Evolutionary conservation across 768 basidiomycete genomes (phyloP), one percentile per base, ranked within the genome.

Genomic region (Pleurotus giganteus): DNA sequence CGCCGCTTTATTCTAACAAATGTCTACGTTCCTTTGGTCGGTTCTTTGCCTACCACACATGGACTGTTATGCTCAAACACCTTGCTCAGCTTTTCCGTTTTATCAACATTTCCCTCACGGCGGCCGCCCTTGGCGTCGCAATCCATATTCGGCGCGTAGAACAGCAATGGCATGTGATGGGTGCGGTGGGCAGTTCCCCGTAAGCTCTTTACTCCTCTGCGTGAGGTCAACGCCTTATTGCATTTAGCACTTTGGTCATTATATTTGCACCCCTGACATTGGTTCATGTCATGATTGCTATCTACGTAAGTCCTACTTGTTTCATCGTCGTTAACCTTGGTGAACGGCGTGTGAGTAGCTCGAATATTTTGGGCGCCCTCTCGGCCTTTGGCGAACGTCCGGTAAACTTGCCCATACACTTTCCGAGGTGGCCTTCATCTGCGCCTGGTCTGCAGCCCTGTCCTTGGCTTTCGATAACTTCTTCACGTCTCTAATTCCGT

Each of bases 321-420:
- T 12, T 37, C 28, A 12, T n/a, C 24, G 43, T 28, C 21, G 34
- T 54, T 56, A 21, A 31, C 47, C 27, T 5, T 21, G 8, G 32
- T 51, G 8, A 50, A 9, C 54, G 32, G 39, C 54, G 59, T 29
- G 50, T 63, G 68, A 27, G 53, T 64, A 94, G 92, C 77, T 94
- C 54, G 94, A 96, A 71, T 97, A 97, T 71, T 94, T 94, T 64
- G 89, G 94, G 36, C 84, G 88, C 31, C 94, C 94, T 4, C 74
- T 96, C 21, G 94, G 94, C n/a, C 74, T 96, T 27, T 96, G 94
- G 94, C 79, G 82, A 49, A 93, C 94, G 28, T 91, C 91, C 28
- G 84, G 77, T 47, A 95, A 95, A 70, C 81, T 94, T 32, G 83
- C 88, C 2, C 87, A 94, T 64, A 95, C 93, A 5, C 81, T 95